Base-by-base conservation (phyloP, 176 grass and related monocot genomes). In the Oryza meyeriana region DNA sequence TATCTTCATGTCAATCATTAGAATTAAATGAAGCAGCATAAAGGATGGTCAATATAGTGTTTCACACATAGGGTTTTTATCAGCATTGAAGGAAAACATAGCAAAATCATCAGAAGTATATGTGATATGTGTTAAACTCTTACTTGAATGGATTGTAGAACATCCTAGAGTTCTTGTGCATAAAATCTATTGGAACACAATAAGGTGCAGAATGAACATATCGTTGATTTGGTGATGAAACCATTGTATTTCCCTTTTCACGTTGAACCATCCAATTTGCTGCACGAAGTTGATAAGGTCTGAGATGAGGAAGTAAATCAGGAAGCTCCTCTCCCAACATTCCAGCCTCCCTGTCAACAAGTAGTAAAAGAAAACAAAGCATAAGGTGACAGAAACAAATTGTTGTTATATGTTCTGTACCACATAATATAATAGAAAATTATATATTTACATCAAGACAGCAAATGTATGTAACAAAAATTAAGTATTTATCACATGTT, bases 81-180 rank as follows among this genome's bases (percentile, higher is more conserved):
- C 50, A 76, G 50, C 29, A 86, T 34, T 44, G n/a, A 45, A 71
- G 62, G 16, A 85, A 75, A 74, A 29, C 32, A 41, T 30, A 38
- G 28, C 32, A 73, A 44, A 8, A 12, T 78, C 12, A 9, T 22
- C 10, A 39, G 32, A 41, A 38, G 66, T 75, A 66, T 36, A 88
- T 17, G 70, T 77, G 20, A 41, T 66, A 20, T 22, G 24, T 58
- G 72, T 58, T 80, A 72, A 12, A 63, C 39, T 58, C 86, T 92
- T 92, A 98, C 95, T 93, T 94, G 95, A 98, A 98, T 69, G 92
- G 95, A 82, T 98, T 98, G 85, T 93, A 98, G 81, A 94, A 98
- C 92, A 98, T 98, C 89, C 81, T 91, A 16, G 88, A 89, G 77
- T 87, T 81, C 42, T 71, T 87, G 74, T 85, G 73, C 77, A 98